These are phyloP conservation scores for Candida jianshihensis DNA, from an alignment of 805 yeast species.

Conservation along the genomic window DNA sequence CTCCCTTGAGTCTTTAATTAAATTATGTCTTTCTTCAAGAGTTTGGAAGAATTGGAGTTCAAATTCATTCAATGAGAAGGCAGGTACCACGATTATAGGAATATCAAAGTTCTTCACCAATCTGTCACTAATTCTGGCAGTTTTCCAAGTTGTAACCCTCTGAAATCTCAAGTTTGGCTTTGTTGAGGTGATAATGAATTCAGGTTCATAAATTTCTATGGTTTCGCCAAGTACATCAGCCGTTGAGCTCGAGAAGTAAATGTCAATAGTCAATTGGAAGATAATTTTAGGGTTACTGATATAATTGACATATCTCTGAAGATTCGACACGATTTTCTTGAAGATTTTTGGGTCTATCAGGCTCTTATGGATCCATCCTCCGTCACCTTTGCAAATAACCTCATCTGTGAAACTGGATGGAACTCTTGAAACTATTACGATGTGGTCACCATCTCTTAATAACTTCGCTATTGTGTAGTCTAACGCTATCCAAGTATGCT, in stretches of 20 bases:
- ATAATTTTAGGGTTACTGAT: conserved; percentile 18
- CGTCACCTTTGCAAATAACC: conserved; percentile 1
- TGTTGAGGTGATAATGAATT: conserved; percentile 47
- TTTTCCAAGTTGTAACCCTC: conserved; percentile 52
- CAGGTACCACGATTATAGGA: conserved; percentile 64
- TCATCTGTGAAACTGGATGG: conserved; percentile 12
- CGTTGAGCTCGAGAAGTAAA: conserved; percentile 48
- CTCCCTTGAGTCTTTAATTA: too few relatives aligned
- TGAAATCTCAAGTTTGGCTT: conserved; percentile 37
- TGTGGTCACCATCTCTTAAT: conserved; percentile 57
- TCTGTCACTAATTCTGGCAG: conserved; percentile 57
- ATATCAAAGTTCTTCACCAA: conserved; percentile 57
- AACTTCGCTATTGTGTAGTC: conserved; percentile 59
- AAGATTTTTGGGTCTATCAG: conserved; percentile 4
- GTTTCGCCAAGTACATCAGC: conserved; percentile 51
- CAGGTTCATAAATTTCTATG: conserved; percentile 55
- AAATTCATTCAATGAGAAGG: conserved; percentile 47
- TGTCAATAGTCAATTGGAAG: conserved; percentile 51
- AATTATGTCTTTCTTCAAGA: neutral
- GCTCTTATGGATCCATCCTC: neutral
- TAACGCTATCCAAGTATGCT: conserved; percentile 76
- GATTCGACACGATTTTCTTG: conserved; percentile 1
- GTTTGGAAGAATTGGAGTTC: conserved; percentile 34
- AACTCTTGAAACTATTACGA: conserved; percentile 55
- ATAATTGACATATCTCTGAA: conserved; percentile 34